These are phyloP conservation scores for Leccinum fibrillosum DNA, from an alignment of 768 basidiomycete genomes.

Conservation along the genomic window DNA sequence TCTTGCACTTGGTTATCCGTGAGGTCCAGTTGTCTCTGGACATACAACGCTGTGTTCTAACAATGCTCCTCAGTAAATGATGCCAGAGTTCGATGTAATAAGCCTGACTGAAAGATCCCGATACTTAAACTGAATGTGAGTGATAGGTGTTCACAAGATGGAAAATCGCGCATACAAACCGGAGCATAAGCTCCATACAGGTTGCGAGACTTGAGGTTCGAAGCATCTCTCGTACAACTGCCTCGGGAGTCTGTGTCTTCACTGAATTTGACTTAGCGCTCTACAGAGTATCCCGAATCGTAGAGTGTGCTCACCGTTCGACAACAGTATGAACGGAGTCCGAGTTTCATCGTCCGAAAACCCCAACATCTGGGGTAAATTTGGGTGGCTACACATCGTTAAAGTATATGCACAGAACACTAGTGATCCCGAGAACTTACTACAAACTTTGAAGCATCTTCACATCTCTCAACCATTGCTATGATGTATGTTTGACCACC, in stretches of 20 bases:
- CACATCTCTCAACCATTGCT: conserved; percentile 51
- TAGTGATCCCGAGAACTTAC: conserved; percentile 28
- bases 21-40: conserved; percentile 40
- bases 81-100: background rate
- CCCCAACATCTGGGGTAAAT: conserved; percentile 51
- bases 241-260: conserved; percentile 41
- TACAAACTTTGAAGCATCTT: conserved; percentile 49
- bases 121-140: conserved; percentile 31
- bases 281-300: background rate
- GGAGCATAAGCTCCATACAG: conserved; percentile 35
- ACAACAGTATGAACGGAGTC: conserved; percentile 51
- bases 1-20: conserved; percentile 41
- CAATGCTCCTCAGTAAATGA: background rate
- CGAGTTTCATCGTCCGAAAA: conserved; percentile 43
- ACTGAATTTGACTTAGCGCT: conserved; percentile 27
- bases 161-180: conserved; percentile 26
- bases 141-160: background rate
- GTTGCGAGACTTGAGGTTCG: conserved; percentile 35
- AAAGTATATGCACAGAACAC: background rate
- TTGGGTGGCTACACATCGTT: conserved; percentile 40
- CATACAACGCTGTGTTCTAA: conserved; percentile 44
- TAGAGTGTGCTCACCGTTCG: conserved; percentile 35
- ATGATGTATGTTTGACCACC: background rate
- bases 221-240: conserved; percentile 35
- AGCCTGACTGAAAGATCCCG: conserved; percentile 37